A percentile compares a stretch with the other conserved stretches of the same genome.
phyloP scores from a whole-genome alignment of 495 filamentous ascomycete species.

The Lichenothelia convexa region DNA sequence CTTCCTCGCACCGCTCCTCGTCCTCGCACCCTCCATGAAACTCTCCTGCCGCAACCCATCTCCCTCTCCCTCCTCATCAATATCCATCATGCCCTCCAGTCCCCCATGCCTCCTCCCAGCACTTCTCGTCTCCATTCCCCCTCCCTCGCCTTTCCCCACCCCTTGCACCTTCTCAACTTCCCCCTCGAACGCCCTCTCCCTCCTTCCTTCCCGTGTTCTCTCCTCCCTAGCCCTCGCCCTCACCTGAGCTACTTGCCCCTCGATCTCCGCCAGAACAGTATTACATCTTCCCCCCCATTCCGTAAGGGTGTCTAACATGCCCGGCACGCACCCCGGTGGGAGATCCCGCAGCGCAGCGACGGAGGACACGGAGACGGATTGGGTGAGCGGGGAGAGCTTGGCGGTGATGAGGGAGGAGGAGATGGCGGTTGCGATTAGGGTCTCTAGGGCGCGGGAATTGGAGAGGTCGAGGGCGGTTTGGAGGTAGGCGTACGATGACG shows the following conservation, averaged over 20 bases:
- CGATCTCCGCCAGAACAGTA: constrained; percentile 54
- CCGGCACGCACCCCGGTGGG: constrained; percentile 43
- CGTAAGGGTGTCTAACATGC: constrained; percentile 45
- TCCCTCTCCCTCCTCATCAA: constrained; percentile 32
- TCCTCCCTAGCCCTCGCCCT: constrained; percentile 32
- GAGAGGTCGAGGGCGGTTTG: constrained; percentile 46
- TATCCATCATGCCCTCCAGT: constrained; percentile 38
- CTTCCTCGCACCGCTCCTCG: constrained; percentile 14
- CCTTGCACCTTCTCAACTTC: constrained; percentile 20
- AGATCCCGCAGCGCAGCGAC: constrained; percentile 77
- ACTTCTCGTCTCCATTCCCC: constrained; percentile 23
- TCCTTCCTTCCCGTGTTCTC: constrained; percentile 29
- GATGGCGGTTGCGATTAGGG: constrained; percentile 74
- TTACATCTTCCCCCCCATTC: constrained; percentile 65
- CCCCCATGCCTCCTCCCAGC: constrained; percentile 30
- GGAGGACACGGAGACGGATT: constrained; percentile 54
- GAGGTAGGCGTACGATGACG: constrained; percentile 56
- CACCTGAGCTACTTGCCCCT: constrained; percentile 45
- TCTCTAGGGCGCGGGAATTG: constrained; percentile 56
- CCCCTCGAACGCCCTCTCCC: constrained; percentile 26
- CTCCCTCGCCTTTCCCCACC: constrained; percentile 16
- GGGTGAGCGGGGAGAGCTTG: constrained; percentile 59
- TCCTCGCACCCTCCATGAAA: constrained; percentile 7
- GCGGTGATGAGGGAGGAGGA: constrained; percentile 68
- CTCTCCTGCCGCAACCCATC: constrained; percentile 20